Evolutionary conservation across 306 rosid species (phyloP).

Genomic region (Cucumis cinereus): DNA sequence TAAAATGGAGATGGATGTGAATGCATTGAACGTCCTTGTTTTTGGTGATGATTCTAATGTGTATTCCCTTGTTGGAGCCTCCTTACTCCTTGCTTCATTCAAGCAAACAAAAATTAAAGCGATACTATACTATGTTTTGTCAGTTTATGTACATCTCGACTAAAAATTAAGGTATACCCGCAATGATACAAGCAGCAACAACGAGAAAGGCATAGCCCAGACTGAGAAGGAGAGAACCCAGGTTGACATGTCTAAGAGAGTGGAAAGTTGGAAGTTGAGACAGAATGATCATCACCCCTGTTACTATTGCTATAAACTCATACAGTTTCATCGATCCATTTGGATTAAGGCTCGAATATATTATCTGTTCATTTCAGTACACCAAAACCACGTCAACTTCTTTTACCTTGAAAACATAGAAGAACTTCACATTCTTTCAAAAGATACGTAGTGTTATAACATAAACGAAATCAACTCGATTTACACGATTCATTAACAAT

Average conservation of each 20-base stretch:
- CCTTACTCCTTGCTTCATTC: neutral
- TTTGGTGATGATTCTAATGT: conserved; percentile 35
- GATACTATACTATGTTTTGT: no score
- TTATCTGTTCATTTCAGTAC: conserved; percentile 21
- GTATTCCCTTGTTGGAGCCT: conserved; percentile 55
- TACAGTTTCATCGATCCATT: conserved; percentile 61
- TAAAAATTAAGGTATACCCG: conserved; percentile 20
- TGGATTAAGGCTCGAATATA: conserved; percentile 45
- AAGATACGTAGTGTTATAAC: no score
- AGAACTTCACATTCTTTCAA: no score
- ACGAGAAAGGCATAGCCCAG: conserved; percentile 33
- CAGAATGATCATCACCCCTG: conserved; percentile 30
- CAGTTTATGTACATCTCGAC: no score
- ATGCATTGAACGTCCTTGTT: conserved; percentile 41
- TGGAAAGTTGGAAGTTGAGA: conserved; percentile 83
- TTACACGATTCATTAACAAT: no score
- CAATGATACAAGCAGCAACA: conserved; percentile 41
- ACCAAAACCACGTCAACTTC: neutral
- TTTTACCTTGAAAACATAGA: no score
- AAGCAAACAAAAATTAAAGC: neutral
- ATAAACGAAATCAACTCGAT: no score
- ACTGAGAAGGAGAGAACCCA: conserved; percentile 48
- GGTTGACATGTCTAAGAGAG: conserved; percentile 54
- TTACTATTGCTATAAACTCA: conserved; percentile 41
- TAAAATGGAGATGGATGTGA: conserved; percentile 63